phyloP scores from a whole-genome alignment of 192 early-diverging fungal species.

The Polychytrium aggregatum region DNA sequence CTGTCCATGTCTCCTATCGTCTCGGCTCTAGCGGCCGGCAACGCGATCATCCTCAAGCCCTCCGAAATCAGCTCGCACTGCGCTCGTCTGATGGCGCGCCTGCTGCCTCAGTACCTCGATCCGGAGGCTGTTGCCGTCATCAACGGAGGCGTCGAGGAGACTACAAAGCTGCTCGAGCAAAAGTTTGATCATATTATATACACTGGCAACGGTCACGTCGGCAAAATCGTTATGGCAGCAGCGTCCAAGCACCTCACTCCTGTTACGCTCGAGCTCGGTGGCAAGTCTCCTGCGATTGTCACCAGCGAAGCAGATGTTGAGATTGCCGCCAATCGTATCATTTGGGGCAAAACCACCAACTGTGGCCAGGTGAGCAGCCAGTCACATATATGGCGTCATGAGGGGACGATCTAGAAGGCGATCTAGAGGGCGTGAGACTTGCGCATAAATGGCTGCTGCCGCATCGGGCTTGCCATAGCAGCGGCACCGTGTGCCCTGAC shows the following conservation, averaged over 20 bases:
- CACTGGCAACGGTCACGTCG: constrained; percentile 75
- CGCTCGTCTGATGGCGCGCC: constrained; percentile 44
- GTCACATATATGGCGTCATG: no score
- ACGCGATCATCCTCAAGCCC: constrained; percentile 55
- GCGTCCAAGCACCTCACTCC: constrained; percentile 78
- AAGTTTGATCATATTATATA: constrained; percentile 89
- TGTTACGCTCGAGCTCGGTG: constrained; percentile 89
- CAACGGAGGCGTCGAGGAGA: constrained; percentile 63
- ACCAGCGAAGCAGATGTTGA: constrained; percentile 41
- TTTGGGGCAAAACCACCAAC: constrained; percentile 77
- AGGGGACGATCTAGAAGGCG: no score
- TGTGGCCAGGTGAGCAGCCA: constrained; percentile 81
- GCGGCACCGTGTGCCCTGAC: no score
- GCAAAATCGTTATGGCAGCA: constrained; percentile 68
- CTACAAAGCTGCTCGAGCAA: constrained; percentile 59
- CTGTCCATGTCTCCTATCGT: constrained; percentile 61
- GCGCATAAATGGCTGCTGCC: no score
- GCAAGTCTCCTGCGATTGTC: constrained; percentile 66
- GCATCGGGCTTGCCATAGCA: no score
- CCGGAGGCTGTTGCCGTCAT: constrained; percentile 48
- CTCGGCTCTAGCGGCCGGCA: constrained; percentile 83
- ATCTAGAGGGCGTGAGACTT: no score
- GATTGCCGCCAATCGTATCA: constrained; percentile 56
- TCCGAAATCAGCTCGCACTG: constrained; percentile 66
- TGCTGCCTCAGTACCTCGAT: constrained; percentile 73